Conservation (phyloP, 257 asterid species). For the Fraxinus cuspidata region DNA sequence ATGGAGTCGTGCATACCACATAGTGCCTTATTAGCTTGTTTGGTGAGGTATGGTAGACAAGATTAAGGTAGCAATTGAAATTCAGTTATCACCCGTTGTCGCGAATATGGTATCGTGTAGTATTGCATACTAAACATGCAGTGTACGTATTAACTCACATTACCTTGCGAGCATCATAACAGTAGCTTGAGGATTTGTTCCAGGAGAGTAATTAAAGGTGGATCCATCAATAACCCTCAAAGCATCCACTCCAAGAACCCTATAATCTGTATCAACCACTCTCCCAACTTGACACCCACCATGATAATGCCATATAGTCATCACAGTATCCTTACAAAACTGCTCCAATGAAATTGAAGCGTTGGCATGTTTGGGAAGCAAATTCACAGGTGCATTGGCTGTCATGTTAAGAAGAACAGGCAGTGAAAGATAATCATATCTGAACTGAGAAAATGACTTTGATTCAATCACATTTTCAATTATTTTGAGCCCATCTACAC, state of each 20-base stretch:
- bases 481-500: conserved; percentile 62
- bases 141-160: background rate
- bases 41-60: too few relatives aligned
- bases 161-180: conserved; percentile 96
- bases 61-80: too few relatives aligned
- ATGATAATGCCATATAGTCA: conserved; percentile 95
- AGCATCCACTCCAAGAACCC: conserved; percentile 58
- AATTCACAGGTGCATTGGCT: conserved; percentile 59
- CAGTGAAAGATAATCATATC: conserved; percentile 44
- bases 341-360: conserved; percentile 67
- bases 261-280: conserved; percentile 63
- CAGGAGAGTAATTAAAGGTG: conserved; percentile 70
- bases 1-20: too few relatives aligned
- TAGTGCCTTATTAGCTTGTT: too few relatives aligned
- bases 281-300: conserved; percentile 79
- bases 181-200: conserved; percentile 94
- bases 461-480: conserved; percentile 68
- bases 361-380: conserved; percentile 66
- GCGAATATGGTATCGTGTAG: too few relatives aligned
- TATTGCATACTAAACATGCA: background rate
- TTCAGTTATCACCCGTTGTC: too few relatives aligned
- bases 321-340: conserved; percentile 81
- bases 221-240: conserved; percentile 85
- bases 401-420: conserved; percentile 67
- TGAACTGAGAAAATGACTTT: conserved; percentile 51